phyloP scores from a whole-genome alignment of 306 rosid genomes.

The Cucumis cinereus region DNA sequence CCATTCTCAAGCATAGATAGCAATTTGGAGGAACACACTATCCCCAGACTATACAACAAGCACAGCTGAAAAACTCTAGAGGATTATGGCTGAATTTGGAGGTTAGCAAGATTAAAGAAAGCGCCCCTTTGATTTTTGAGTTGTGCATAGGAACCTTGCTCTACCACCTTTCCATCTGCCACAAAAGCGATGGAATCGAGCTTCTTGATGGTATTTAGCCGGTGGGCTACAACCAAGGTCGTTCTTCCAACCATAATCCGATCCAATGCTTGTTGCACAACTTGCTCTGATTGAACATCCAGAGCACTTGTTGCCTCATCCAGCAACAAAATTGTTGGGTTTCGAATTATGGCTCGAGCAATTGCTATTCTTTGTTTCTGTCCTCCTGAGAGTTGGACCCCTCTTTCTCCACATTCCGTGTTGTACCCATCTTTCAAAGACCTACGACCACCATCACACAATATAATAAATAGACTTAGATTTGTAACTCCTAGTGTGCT shows the following conservation, averaged over 20 bases:
- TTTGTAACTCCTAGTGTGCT: neutral
- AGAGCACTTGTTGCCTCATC: constrained; percentile 96
- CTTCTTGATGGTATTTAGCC: constrained; percentile 75
- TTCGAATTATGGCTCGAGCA: constrained; percentile 83
- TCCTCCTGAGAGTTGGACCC: constrained; percentile 91
- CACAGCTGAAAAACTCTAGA: neutral
- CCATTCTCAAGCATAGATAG: neutral
- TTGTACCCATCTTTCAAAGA: constrained; percentile 76
- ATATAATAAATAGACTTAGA: neutral
- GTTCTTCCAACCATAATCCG: constrained; percentile 77
- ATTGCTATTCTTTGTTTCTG: constrained; percentile 91
- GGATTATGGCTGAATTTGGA: constrained; percentile 25
- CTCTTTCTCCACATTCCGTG: constrained; percentile 94
- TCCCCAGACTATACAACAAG: neutral
- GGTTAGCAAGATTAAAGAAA: constrained; percentile 62
- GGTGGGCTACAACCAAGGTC: constrained; percentile 82
- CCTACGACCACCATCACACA: constrained; percentile 16
- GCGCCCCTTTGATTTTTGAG: constrained; percentile 68
- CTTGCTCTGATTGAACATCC: constrained; percentile 79
- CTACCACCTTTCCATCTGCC: constrained; percentile 67
- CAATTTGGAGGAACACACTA: neutral
- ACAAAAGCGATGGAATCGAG: constrained; percentile 72
- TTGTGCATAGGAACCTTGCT: constrained; percentile 72
- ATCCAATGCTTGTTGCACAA: constrained; percentile 86
- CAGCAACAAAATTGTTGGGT: constrained; percentile 54